Evolutionary conservation across 805 yeast species (phyloP), one percentile per base, ranked within the genome.

Genomic region (Yarrowia bubula): DNA sequence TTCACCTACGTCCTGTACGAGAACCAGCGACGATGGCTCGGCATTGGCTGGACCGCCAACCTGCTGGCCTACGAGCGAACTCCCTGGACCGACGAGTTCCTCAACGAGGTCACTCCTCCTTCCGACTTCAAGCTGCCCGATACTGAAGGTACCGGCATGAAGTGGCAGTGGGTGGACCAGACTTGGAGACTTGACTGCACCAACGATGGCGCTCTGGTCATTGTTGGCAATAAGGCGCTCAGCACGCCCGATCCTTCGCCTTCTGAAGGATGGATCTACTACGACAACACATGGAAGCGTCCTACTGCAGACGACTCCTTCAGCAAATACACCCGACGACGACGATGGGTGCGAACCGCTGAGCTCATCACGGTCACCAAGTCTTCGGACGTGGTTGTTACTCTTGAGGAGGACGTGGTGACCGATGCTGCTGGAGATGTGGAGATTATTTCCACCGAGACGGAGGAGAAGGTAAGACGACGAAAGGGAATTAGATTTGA

Each of bases 11-110:
- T 91, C 1, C 80, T 95, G 10, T 92, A 87, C 75, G 99, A 93
- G 75, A 93, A 93, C 75, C 98, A 93, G 78, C 85, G 99, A 73
- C 86, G 96, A 71, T 93, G 99, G 99, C 80, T 93, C 43, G 98
- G 98, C 13, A 90, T 93, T 70, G 99, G 99, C 11, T 93, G 99
- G 99, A 93, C 98, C 0, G 81, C 96, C 14, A 92, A 92, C 72
- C 80, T 95, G 73, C 81, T 95, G 68, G 87, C 96, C 58, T 93
- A 93, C 73, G 99, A 93, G 77, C 83, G 99, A 73, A 87, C 96
- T 0, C 88, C 98, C 3, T 93, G 98, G 98, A 92, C 98, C 0
- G 99, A 93, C 74, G 98, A 92, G 75, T 92, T 92, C 72, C 79
- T 92, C 68, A 93, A 92, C 75, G 97, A 92, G 73, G 83, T 90